A percentile compares a stretch with the other conserved stretches of the same genome.
phyloP scores from a whole-genome alignment of 176 grass and related monocot species.

The Triticum timopheevii region DNA sequence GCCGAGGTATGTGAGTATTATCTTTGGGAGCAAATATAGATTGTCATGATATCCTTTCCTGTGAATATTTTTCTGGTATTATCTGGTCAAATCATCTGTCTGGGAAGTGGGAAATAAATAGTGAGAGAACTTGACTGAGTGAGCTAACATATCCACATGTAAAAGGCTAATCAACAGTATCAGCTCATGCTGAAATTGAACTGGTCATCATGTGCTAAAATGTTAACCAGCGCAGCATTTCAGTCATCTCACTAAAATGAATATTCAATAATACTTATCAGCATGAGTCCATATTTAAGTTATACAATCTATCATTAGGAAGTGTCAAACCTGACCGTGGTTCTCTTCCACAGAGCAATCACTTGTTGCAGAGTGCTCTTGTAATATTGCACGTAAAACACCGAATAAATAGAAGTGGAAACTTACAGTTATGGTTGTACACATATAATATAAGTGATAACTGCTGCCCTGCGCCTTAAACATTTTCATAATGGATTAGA shows the following conservation, averaged over 20 bases:
- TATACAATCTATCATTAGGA: neutral
- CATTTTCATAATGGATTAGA: neutral
- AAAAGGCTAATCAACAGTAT: neutral
- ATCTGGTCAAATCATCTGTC: constrained; percentile 9
- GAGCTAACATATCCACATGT: neutral
- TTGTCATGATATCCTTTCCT: constrained; percentile 21
- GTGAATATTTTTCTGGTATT: constrained; percentile 8
- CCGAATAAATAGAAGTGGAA: neutral
- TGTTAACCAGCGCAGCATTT: neutral
- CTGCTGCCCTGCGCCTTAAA: neutral
- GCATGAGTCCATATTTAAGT: neutral
- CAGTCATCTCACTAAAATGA: neutral
- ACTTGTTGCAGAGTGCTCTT: constrained; percentile 3
- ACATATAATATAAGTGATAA: neutral
- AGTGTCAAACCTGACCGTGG: neutral
- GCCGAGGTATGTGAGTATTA: constrained; percentile 72
- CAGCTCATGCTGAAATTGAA: neutral
- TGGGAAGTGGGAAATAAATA: constrained; percentile 7
- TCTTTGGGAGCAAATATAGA: constrained; percentile 3
- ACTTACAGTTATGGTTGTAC: neutral
- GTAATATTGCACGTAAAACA: constrained; percentile 6
- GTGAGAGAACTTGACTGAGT: neutral
- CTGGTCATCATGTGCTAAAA: constrained; percentile 4
- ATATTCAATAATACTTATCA: neutral
- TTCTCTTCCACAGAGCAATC: neutral